Evolutionary conservation across 2,329 filamentous ascomycete species (phyloP).

Genomic region (Claviceps fusiformis): DNA sequence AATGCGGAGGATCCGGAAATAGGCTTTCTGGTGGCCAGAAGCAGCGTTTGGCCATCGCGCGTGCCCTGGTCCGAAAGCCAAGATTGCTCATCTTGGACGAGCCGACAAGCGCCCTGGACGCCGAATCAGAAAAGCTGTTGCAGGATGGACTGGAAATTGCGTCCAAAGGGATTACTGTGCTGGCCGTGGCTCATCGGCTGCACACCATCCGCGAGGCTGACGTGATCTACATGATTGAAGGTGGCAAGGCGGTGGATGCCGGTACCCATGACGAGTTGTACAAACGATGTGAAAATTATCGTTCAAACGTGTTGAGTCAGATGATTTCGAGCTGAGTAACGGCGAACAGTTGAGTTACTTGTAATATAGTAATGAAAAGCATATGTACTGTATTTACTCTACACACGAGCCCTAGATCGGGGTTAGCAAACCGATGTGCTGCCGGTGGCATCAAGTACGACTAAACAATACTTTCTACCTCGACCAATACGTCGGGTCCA

Average conservation of each 20-base stretch:
- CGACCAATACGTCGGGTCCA: neutral
- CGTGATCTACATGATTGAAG: conserved; percentile 28
- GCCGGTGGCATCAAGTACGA: neutral
- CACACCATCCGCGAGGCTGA: conserved; percentile 29
- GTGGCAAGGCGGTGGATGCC: conserved; percentile 22
- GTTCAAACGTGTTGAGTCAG: neutral
- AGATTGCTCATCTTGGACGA: conserved; percentile 43
- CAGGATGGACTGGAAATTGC: conserved; percentile 41
- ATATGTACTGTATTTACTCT: neutral
- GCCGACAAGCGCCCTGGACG: conserved; percentile 48
- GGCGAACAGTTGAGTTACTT: neutral
- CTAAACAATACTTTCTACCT: neutral
- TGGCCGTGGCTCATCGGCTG: conserved; percentile 32
- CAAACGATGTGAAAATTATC: neutral
- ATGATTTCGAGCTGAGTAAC: neutral
- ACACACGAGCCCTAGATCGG: neutral
- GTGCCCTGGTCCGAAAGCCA: conserved; percentile 51
- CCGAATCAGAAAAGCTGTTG: conserved; percentile 32
- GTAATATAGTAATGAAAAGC: neutral
- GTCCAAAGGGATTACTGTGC: conserved; percentile 24
- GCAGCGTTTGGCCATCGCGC: conserved; percentile 55
- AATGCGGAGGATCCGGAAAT: conserved; percentile 47
- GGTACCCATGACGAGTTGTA: conserved; percentile 1
- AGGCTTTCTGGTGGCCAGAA: conserved; percentile 57
- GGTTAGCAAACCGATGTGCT: neutral